Evolutionary conservation across 2,329 filamentous ascomycete species (phyloP), one percentile per base, ranked within the genome.

Genomic region (Acrodontium crateriforme): DNA sequence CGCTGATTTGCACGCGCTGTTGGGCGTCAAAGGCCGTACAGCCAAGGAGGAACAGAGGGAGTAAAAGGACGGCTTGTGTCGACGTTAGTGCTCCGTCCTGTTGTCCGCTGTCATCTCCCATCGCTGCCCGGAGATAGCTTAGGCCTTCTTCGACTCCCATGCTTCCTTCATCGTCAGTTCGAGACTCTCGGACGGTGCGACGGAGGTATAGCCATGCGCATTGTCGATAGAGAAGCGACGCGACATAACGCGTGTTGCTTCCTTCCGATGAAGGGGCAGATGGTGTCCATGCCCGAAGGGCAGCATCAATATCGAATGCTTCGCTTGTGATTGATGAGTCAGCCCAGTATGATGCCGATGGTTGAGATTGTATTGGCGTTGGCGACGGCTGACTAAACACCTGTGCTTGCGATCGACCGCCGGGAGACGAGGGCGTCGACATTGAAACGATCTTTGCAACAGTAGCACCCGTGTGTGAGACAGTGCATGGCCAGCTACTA

Each of bases 251-350:
- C n/a, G n/a, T n/a, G n/a, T n/a, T n/a, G n/a, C n/a, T n/a, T n/a
- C n/a, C n/a, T n/a, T n/a, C n/a, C n/a, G n/a, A n/a, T n/a, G n/a
- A n/a, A 4, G 65, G 58, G 4, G 63, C 62, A 22, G 63, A 59
- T 2, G 59, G 54, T 14, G 68, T 65, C 84, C 84, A 93, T 9
- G 70, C 66, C 5, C 74, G 67, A 28, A 93, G 75, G 4, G 69
- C 74, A 9, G 67, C 67, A 40, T 91, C 78, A 42, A 93, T 84
- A 28, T 75, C 71, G 5, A 78, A 73, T 0, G 80, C 82, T 24
- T 71, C 69, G 42, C 74, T 77, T 7, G 89, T 60, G 8, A 74
- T 76, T 14, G 69, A 65, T 46, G 83, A 84, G 50, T 84, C 75
- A 22, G 85, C 74, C 0, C 69, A 63, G 0, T 78, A 79, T 28